Evolutionary conservation across 1,139 yeast genomes (phyloP).

Genomic region (Kodamaea suecica): DNA sequence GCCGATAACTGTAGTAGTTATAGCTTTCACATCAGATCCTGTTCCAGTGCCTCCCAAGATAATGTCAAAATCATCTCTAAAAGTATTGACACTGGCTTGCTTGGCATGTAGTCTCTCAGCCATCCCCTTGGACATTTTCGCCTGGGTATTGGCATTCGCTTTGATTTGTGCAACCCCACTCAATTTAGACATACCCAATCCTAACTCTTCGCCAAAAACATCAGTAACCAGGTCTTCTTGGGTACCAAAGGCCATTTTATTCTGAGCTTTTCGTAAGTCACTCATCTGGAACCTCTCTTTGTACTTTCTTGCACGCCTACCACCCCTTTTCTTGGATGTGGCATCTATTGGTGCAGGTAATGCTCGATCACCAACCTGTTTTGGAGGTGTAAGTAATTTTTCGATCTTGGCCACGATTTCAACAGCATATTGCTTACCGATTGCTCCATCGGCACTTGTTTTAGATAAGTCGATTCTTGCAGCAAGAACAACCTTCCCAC

Average conservation of each 20-base stretch:
- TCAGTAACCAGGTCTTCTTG: constrained; percentile 62
- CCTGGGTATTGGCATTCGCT: constrained; percentile 41
- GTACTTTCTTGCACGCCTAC: constrained; percentile 71
- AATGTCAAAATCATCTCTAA: constrained; percentile 8
- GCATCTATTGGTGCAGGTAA: constrained; percentile 79
- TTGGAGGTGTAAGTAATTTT: constrained; percentile 78
- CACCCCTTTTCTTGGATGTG: constrained; percentile 83
- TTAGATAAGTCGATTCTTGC: constrained; percentile 70
- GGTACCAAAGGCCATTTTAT: constrained; percentile 79
- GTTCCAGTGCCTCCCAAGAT: constrained; percentile 1
- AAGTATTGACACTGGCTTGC: constrained; percentile 6
- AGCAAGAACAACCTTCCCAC: constrained; percentile 79
- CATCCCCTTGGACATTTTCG: constrained; percentile 56
- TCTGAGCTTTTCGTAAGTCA: constrained; percentile 78
- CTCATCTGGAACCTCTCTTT: constrained; percentile 81
- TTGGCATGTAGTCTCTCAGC: constrained; percentile 35
- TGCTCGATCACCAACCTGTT: constrained; percentile 64
- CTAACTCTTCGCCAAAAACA: constrained; percentile 75
- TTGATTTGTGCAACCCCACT: constrained; percentile 35
- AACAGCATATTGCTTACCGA: constrained; percentile 56
- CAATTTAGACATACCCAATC: constrained; percentile 68
- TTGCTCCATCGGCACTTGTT: constrained; percentile 46
- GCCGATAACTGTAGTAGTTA: background rate
- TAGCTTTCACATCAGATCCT: constrained; percentile 3
- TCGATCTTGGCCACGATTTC: constrained; percentile 66